Evolutionary conservation across 2,329 filamentous ascomycete genomes (phyloP), one percentile per base, ranked within the genome.

Genomic region (Colletotrichum sidae): DNA sequence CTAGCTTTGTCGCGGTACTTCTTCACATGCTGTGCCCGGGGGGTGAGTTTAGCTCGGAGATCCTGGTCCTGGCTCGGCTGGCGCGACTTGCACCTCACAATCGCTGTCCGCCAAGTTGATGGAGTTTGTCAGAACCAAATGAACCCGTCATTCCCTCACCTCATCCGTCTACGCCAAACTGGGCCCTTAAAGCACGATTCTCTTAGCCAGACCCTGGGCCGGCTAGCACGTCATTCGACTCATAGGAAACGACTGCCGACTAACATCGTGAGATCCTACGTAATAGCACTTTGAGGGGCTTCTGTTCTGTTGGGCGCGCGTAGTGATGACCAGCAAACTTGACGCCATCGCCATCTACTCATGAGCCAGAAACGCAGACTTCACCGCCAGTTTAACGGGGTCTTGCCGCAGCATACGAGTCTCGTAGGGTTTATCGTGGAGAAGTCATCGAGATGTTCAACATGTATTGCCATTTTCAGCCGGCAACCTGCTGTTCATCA

Each of bases 381-480:
- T 25, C 4, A 25, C 25, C 25, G 25, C 25, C 25, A 25, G 25
- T 4, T 5, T 25, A 25, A 25, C 25, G 25, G 25, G 25, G 25
- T 25, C 25, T 25, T 25, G 25, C 4, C 25, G 25, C 25, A 25
- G 25, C 25, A 25, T 25, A 5, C 25, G 4, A 25, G 25, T 25
- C 25, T 25, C 25, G 1, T 25, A 25, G 25, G 25, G 25, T 25
- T 25, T 25, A 25, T 25, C 25, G 25, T 5, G 25, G 13, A 38
- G 33, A 54, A 39, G n/a, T 11, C 38, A 35, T 7, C 15, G 44
- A 56, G 64, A 64, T 68, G 34, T 49, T 55, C 67, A 67, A 51
- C 51, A 46, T 38, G 49, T 35, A 45, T 42, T 68, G 35, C 64
- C 67, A 12, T 12, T 67, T 38, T 42, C 7, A 54, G 17, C 17